Base-by-base conservation (phyloP, 805 yeast species). In the Saturnispora serradocipensis region DNA sequence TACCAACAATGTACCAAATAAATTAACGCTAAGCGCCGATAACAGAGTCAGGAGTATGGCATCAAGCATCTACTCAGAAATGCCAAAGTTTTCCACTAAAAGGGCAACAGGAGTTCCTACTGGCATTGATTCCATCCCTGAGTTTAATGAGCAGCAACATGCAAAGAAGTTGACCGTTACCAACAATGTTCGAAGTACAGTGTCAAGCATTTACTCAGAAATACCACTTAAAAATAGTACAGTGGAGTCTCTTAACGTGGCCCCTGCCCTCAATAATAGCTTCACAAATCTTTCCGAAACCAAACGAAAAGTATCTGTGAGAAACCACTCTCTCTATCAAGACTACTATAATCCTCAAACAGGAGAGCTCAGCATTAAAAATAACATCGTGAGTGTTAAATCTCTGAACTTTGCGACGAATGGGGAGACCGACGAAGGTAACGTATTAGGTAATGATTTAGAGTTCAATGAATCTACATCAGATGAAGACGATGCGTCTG, bases 401-500 rank as follows among this genome's bases (percentile, higher is more conserved):
- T 45, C 30, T 11, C n/a, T 45, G 8, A 40, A 46, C n/a, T 32
- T 52, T 16, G 24, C 42, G 10, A 30, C 15, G n/a, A 43, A 32
- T 10, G 34, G 35, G 15, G 34, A 22, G 4, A 10, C 24, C n/a
- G 45, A 43, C 28, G 24, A 43, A 25, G 10, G 18, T 24, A 52
- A 52, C 30, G 60, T 11, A 7, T 18, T 20, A 4, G 24, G 22
- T 38, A 38, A 54, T 8, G 59, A 47, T 7, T 24, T 18, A 9
- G 53, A 42, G 7, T 61, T 55, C 24, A 64, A 30, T 30, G 34
- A 30, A 9, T 30, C 34, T 4, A 30, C 34, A 10, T 9, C 11
- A 30, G 34, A 62, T 34, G 60, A 55, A 13, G 65, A 64, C 36
- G 69, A 66, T 49, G 66, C 68, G 2, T 67, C 71, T 4, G 67